These are phyloP conservation scores for Trichosporon sp. DNA, from an alignment of 1,284 basidiomycete species.

Conservation along the genomic window DNA sequence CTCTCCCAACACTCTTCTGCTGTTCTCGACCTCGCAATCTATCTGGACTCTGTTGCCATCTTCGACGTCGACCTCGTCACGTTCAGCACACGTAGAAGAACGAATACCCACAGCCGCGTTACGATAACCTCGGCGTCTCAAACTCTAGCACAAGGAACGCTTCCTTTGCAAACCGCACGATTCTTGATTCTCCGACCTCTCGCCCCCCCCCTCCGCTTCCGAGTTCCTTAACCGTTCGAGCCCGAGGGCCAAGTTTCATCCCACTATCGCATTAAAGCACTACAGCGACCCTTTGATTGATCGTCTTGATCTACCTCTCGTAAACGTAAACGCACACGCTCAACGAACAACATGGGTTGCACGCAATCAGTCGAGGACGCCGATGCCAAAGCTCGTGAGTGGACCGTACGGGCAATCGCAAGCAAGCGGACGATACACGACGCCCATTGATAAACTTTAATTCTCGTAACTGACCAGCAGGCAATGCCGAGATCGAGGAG, in stretches of 20 bases:
- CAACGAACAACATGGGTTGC: slow-evolving; percentile 46
- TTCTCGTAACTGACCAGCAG: slow-evolving; percentile 25
- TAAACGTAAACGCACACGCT: not conserved
- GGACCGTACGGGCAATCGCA: not conserved
- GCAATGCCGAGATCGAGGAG: slow-evolving; percentile 89
- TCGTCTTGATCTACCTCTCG: not conserved
- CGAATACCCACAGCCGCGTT: not conserved
- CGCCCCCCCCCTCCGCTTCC: not conserved
- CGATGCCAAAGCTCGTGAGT: slow-evolving; percentile 48
- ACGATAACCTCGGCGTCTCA: not conserved
- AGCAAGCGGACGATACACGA: not conserved
- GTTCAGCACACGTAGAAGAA: not conserved
- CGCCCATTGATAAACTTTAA: not conserved
- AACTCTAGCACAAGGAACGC: not conserved
- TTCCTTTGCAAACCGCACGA: not conserved
- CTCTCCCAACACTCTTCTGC: not conserved
- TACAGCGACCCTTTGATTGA: not conserved
- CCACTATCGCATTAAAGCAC: not conserved
- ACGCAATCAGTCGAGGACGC: slow-evolving; percentile 48
- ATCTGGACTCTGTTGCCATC: not conserved
- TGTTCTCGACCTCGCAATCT: not conserved
- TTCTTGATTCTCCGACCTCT: not conserved
- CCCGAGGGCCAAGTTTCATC: not conserved
- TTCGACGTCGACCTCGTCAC: not conserved
- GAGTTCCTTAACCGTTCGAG: not conserved